Percentiles rank a stretch among this genome's conserved stretches.
These are phyloP conservation scores for Cladophialophora yegresii DNA, from an alignment of 2,329 filamentous ascomycete genomes.

Conservation along the genomic window DNA sequence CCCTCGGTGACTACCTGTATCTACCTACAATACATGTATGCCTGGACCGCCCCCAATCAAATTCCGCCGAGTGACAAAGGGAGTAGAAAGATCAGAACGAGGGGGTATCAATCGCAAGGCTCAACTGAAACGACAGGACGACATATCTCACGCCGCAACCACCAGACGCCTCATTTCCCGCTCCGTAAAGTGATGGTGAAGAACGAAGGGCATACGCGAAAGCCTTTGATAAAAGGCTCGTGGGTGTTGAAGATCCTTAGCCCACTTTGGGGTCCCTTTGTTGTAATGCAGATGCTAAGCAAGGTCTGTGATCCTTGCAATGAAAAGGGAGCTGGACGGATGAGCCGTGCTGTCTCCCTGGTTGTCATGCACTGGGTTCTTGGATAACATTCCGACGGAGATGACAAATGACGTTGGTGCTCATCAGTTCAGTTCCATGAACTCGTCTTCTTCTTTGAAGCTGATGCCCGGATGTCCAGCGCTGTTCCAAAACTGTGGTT, in stretches of 20 bases:
- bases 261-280: not conserved
- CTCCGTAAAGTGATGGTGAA: constrained; percentile 1
- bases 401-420: not conserved
- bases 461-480: constrained; percentile 61
- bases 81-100: constrained; percentile 27
- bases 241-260: not conserved
- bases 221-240: not conserved
- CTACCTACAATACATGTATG: constrained; percentile 7
- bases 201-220: constrained; percentile 3
- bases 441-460: constrained; percentile 95
- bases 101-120: constrained; percentile 30
- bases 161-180: constrained; percentile 3
- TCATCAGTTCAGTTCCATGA: constrained; percentile 61
- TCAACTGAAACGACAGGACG: constrained; percentile 4
- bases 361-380: too few relatives aligned
- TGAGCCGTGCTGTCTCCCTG: not conserved
- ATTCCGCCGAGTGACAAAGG: constrained; percentile 4
- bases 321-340: not conserved
- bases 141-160: constrained; percentile 7
- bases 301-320: constrained; percentile 5
- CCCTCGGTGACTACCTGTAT: not conserved
- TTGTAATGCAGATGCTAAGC: not conserved
- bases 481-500: constrained; percentile 57
- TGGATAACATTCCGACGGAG: not conserved
- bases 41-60: not conserved